Base-by-base conservation (phyloP, 108 stramenopile genomes). In the Hondaea fermentalgiana region DNA sequence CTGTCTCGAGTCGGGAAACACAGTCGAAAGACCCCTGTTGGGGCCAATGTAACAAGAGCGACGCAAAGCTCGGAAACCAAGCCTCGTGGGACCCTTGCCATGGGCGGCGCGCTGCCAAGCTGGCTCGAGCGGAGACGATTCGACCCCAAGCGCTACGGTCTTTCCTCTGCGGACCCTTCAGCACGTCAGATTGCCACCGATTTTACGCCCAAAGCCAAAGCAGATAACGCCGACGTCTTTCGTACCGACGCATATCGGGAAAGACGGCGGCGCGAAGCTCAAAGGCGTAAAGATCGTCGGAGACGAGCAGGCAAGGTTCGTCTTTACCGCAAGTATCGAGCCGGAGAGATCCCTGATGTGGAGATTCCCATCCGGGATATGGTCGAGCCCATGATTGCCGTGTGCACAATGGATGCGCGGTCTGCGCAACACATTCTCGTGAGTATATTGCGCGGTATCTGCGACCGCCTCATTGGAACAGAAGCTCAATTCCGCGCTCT, bases 321-420 rank as follows among this genome's bases (percentile, higher is more conserved):
- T 51, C 71, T 92, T 4, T 92, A 90, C 88, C 92, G 92, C 28
- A 89, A 72, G 57, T 92, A 92, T 47, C 89, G 92, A 21, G 83
- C 89, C 28, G 92, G 92, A 12, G 92, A 92, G 91, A 69, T 92
- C 14, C 92, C 92, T 5, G 92, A 92, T 49, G 88, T 92, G 25
- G 89, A 91, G 89, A 90, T 92, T 53, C 60, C 89, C 43, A 58
- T 92, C n/a, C 49, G 90, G 10, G 92, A 92, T 58, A 60, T 92
- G 43, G 57, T 92, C 14, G 59, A 88, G 28, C 92, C 92, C 17
- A 87, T 92, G 60, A 91, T 92, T 28, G 90, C 89, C 23, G 55
- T 92, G 21, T 91, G 91, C 8, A 87, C 92, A 88, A 89, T 89
- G 21, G 92, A 92, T 45, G 90, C 87, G 25, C 88, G 43, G 2